Percentiles rank a stretch among this genome's conserved stretches.
phyloP scores from a whole-genome alignment of 2,329 filamentous ascomycete genomes.

The Cladobotryum mycophilum region DNA sequence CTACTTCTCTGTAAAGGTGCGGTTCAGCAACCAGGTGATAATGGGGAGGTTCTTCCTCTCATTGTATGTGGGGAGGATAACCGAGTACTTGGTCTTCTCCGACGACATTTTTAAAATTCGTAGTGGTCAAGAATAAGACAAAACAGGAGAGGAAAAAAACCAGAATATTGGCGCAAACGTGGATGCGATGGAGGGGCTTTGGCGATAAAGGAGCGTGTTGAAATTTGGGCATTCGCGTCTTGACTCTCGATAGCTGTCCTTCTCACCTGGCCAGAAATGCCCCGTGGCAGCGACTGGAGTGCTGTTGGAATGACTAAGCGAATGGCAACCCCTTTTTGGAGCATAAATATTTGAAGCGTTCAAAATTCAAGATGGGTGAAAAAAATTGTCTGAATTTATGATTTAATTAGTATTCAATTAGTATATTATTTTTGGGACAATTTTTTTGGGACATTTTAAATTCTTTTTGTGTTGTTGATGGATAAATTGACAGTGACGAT shows the following conservation, averaged over 20 bases:
- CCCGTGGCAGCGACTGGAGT: too few relatives aligned
- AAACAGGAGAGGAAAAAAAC: not conserved
- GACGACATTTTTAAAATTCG: constrained; percentile 38
- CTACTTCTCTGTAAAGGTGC: constrained; percentile 84
- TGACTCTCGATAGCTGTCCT: constrained; percentile 12
- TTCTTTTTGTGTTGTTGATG: too few relatives aligned
- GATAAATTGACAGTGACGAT: too few relatives aligned
- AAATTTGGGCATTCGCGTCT: constrained; percentile 16
- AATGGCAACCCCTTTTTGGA: not conserved
- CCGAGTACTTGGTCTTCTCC: constrained; percentile 75
- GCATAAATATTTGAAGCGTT: too few relatives aligned
- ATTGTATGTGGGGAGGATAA: constrained; percentile 97
- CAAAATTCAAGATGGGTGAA: too few relatives aligned
- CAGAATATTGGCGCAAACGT: constrained; percentile 1
- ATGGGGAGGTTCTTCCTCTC: constrained; percentile 96
- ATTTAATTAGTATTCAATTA: too few relatives aligned
- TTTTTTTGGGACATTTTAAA: too few relatives aligned
- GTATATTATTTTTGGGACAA: too few relatives aligned
- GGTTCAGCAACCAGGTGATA: constrained; percentile 88
- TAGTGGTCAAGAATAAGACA: not conserved
- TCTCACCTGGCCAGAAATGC: constrained; percentile 2
- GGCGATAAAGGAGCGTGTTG: constrained; percentile 23
- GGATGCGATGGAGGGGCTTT: not conserved
- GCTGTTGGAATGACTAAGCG: constrained; percentile 7
- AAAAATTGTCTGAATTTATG: too few relatives aligned